Percentiles rank a stretch among this genome's conserved stretches.
Evolutionary conservation across 345 rosid genomes (phyloP).

Genomic region (Pistacia vera): DNA sequence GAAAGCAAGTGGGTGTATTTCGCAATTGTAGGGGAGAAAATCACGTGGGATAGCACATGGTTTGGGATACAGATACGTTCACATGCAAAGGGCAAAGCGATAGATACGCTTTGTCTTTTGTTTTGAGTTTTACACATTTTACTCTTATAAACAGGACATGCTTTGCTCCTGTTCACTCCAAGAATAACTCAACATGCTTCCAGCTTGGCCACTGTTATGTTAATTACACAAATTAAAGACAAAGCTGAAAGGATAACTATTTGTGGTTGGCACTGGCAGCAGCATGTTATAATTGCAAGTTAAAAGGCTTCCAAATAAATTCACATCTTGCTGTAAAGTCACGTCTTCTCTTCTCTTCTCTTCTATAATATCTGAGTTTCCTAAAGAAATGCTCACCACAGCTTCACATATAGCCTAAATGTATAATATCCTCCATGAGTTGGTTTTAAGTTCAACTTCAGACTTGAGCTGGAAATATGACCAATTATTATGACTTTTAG

Average conservation of each 20-base stretch:
- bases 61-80: not conserved
- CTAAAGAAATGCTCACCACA: not conserved
- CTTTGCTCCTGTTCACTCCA: slow-evolving; percentile 25
- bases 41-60: slow-evolving; percentile 19
- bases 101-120: no score
- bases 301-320: not conserved
- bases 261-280: not conserved
- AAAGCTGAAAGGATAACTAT: not conserved
- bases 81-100: no score
- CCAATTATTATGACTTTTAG: no score
- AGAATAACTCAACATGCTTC: slow-evolving; percentile 10
- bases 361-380: not conserved
- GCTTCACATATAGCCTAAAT: not conserved
- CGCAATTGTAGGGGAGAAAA: slow-evolving; percentile 8
- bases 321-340: slow-evolving; percentile 19
- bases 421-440: not conserved
- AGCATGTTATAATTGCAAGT: not conserved
- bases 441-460: no score
- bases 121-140: slow-evolving; percentile 8
- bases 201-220: slow-evolving; percentile 19
- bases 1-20: slow-evolving; percentile 5
- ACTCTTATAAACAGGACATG: slow-evolving; percentile 5
- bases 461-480: no score
- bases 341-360: not conserved
- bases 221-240: no score